Percentiles rank a stretch among this genome's conserved stretches.
These are phyloP conservation scores for Paralagenidium karlingii DNA, from an alignment of 352 stramenopile genomes.

Conservation along the genomic window DNA sequence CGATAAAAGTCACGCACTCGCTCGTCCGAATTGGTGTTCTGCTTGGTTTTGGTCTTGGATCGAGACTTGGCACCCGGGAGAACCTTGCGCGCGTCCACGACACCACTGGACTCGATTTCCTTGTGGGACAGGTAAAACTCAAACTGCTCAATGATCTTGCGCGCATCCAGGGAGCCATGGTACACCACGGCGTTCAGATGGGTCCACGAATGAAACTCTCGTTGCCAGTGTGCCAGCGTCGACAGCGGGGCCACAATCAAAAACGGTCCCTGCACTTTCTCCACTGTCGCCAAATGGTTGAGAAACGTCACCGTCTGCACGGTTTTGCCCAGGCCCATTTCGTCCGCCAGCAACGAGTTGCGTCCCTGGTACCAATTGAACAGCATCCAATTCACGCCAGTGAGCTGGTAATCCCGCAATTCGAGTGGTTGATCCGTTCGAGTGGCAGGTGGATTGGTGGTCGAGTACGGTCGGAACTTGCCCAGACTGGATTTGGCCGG, in stretches of 20 bases:
- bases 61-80: too few species aligned
- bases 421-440: slow-evolving; percentile 50
- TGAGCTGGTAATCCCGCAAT: slow-evolving; percentile 98
- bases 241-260: slow-evolving; percentile 97
- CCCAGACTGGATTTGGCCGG: slow-evolving; percentile 13
- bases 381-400: slow-evolving; percentile 98
- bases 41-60: background rate
- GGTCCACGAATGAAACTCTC: slow-evolving; percentile 92
- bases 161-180: slow-evolving; percentile 87
- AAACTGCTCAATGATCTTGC: slow-evolving; percentile 86
- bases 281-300: slow-evolving; percentile 92
- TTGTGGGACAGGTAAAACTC: slow-evolving; percentile 87
- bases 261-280: slow-evolving; percentile 92
- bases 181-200: slow-evolving; percentile 98
- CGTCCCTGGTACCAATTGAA: slow-evolving; percentile 98
- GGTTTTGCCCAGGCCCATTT: slow-evolving; percentile 97
- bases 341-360: slow-evolving; percentile 98
- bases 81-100: background rate
- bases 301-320: slow-evolving; percentile 93
- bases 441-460: slow-evolving; percentile 35
- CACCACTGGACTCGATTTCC: slow-evolving; percentile 12
- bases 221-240: slow-evolving; percentile 97
- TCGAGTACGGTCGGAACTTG: slow-evolving; percentile 65
- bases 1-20: slow-evolving; percentile 40
- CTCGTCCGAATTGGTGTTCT: slow-evolving; percentile 16